Evolutionary conservation across 2,329 filamentous ascomycete genomes (phyloP), one percentile per base, ranked within the genome.

Genomic region (Periconia macrospinosa): DNA sequence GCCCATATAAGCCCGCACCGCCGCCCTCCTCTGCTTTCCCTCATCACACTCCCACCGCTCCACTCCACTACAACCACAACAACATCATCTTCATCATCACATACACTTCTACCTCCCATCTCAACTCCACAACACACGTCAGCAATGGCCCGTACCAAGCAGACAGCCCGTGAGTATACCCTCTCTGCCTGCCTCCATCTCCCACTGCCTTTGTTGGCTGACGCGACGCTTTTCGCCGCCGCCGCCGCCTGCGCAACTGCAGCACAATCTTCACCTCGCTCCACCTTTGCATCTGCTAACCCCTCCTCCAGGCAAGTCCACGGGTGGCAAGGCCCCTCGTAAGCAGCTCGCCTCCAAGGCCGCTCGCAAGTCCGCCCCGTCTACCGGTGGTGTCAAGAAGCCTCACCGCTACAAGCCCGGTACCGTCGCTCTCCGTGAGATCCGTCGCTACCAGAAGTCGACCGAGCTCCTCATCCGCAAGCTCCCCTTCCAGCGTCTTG

Each of bases 271-370:
- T 20, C 30, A 19, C 17, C 13, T 33, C 51, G 42, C 13, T 20
- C 30, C 30, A 46, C 8, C 5, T 20, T 17, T 18, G 47, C 51
- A 52, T 45, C 23, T 52, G 45, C 56, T 70, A 67, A 78, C 72
- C 67, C 56, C 23, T 27, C 54, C 54, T 47, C 76, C 72, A 86
- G 85, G 86, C 78, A 89, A 96, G 81, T 86, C 83, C 75, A 86
- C 84, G 76, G 85, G 85, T 86, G 85, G 85, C 82, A 88, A 88
- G 79, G 85, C 85, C 73, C 85, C 85, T 68, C 83, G 85, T 81
- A 99, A 99, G 91, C 92, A 97, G 87, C 92, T 97, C 75, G 93
- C 93, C 71, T 96, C 92, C 85, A 97, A 97, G 90, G 94, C 93
- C 67, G 93, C 94, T 74, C 92, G 94, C 83, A 99, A 99, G 88